These are phyloP conservation scores for Fusarium virguliforme DNA, from an alignment of 2,329 filamentous ascomycete genomes.

Conservation along the genomic window DNA sequence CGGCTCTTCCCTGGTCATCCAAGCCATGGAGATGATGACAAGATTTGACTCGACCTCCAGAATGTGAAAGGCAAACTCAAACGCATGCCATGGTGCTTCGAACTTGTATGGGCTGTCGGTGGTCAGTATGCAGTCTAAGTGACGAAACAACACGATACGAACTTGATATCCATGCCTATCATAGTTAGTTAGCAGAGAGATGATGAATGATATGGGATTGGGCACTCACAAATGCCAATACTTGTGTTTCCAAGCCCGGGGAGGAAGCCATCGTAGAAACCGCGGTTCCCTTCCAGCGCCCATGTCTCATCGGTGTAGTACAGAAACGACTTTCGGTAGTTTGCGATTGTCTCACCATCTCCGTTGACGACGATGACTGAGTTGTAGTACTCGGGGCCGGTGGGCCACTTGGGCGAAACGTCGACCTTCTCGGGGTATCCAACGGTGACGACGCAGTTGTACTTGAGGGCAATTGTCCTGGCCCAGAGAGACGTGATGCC, in stretches of 20 bases:
- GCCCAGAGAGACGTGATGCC: constrained; percentile 83
- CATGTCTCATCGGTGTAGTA: constrained; percentile 75
- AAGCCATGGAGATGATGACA: constrained; percentile 83
- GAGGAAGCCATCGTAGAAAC: constrained; percentile 66
- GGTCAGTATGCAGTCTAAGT: constrained; percentile 25
- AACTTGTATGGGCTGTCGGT: constrained; percentile 56
- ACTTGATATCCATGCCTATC: constrained; percentile 70
- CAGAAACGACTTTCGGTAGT: constrained; percentile 74
- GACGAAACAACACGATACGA: too few species aligned
- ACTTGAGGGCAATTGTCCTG: constrained; percentile 74
- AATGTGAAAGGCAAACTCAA: constrained; percentile 69
- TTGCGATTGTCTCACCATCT: constrained; percentile 73
- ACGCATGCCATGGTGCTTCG: constrained; percentile 58
- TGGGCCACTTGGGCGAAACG: constrained; percentile 65
- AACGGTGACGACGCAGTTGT: constrained; percentile 77
- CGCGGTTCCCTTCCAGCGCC: constrained; percentile 69
- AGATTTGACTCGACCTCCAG: constrained; percentile 71
- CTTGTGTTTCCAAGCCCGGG: constrained; percentile 67
- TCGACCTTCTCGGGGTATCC: constrained; percentile 83
- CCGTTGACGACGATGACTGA: constrained; percentile 68
- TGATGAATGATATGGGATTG: neutral
- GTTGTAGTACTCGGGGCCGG: constrained; percentile 70
- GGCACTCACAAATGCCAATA: constrained; percentile 71
- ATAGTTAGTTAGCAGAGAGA: constrained; percentile 10
- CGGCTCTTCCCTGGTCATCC: constrained; percentile 75